phyloP scores from a whole-genome alignment of 345 rosid genomes.

The Populus deltoides region DNA sequence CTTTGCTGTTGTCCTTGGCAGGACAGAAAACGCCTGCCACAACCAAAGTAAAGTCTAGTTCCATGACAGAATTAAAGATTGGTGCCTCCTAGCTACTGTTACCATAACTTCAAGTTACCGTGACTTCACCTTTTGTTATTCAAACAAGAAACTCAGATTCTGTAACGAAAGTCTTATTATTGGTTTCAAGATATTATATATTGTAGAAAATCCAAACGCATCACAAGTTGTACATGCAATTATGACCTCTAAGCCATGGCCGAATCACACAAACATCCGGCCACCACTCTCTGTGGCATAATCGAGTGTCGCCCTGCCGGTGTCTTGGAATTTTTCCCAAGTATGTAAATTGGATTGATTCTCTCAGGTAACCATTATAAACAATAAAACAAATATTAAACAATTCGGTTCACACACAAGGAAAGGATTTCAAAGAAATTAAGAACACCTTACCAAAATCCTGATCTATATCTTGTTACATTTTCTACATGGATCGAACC shows the following conservation, averaged over 20 bases:
- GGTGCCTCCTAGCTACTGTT: neutral
- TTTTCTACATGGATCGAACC: neutral
- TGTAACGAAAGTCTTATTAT: neutral
- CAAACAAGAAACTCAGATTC: neutral
- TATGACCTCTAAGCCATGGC: neutral
- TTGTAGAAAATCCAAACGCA: neutral
- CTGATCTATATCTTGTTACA: neutral
- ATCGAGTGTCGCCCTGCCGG: neutral
- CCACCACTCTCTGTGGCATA: neutral
- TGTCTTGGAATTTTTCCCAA: neutral
- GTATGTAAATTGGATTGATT: neutral
- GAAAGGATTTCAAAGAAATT: neutral
- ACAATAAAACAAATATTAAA: neutral
- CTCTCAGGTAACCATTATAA: neutral
- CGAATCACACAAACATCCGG: neutral
- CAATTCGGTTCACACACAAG: neutral
- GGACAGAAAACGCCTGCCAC: neutral
- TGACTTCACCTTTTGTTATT: neutral
- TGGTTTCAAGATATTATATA: neutral
- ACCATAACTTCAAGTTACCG: neutral
- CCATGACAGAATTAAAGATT: neutral
- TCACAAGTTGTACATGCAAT: neutral
- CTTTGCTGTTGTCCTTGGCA: neutral
- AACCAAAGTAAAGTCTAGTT: neutral
- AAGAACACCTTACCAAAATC: neutral